Conservation (phyloP, 2,329 filamentous ascomycete genomes). For the Paecilomyces sp. region DNA sequence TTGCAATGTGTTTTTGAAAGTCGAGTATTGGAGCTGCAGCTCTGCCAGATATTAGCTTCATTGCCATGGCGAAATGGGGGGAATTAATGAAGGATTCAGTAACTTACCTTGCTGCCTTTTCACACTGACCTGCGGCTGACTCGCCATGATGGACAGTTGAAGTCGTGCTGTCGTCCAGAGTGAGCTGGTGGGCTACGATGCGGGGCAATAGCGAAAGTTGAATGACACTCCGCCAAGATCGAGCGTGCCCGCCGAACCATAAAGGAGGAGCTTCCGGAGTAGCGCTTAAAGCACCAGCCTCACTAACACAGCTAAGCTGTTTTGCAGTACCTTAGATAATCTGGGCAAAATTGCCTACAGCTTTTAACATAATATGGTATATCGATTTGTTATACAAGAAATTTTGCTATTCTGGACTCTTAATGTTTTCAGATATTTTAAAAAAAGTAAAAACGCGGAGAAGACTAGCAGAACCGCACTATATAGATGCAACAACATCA, state of each 20-base stretch:
- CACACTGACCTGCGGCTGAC: constrained; percentile 31
- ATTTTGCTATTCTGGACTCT: too few relatives aligned
- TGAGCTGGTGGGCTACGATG: constrained; percentile 23
- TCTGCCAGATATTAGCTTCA: constrained; percentile 22
- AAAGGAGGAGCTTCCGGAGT: neutral
- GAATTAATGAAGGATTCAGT: neutral
- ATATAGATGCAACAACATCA: too few relatives aligned
- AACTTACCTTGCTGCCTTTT: constrained; percentile 42
- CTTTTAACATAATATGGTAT: too few relatives aligned
- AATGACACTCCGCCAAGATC: neutral
- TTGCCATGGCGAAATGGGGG: neutral
- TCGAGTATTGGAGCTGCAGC: constrained; percentile 44
- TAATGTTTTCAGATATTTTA: too few relatives aligned
- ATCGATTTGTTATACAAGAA: too few relatives aligned
- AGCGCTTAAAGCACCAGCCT: neutral
- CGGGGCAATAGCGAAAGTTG: constrained; percentile 15
- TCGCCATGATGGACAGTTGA: constrained; percentile 26
- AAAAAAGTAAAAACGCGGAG: too few relatives aligned
- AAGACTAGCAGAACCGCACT: too few relatives aligned
- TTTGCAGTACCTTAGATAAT: neutral
- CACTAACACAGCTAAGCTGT: neutral
- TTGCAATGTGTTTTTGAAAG: constrained; percentile 66
- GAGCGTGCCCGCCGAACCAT: neutral
- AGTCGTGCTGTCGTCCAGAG: constrained; percentile 8
- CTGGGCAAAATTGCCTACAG: too few relatives aligned